Conservation (phyloP, 306 rosid species). For the Abrus precatorius region DNA sequence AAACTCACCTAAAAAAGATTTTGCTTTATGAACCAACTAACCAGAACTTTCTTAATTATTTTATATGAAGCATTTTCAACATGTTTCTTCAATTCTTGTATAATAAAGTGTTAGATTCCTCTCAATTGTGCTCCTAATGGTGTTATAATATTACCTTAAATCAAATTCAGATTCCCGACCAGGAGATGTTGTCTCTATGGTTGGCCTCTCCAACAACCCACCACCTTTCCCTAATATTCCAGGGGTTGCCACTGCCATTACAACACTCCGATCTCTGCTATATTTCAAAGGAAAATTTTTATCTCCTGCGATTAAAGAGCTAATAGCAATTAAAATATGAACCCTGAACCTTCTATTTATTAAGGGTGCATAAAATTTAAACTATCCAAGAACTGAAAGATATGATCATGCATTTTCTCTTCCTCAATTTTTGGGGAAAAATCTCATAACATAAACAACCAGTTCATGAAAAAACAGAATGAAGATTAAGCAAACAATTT, state of each 20-base stretch:
- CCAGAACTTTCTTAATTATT: neutral
- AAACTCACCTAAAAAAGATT: neutral
- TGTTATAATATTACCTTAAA: conserved; percentile 53
- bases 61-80: conserved; percentile 8
- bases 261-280: conserved; percentile 60
- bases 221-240: conserved; percentile 71
- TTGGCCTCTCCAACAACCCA: conserved; percentile 86
- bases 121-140: conserved; percentile 4
- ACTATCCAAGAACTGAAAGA: neutral
- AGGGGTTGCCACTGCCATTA: conserved; percentile 58
- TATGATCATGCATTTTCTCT: neutral
- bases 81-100: neutral
- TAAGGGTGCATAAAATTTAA: neutral
- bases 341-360: neutral
- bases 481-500: conserved; percentile 16
- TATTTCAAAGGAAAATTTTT: conserved; percentile 50
- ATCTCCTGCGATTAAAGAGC: conserved; percentile 61
- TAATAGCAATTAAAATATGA: conserved; percentile 31
- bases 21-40: neutral
- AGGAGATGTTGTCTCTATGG: conserved; percentile 81
- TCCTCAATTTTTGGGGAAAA: neutral
- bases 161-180: conserved; percentile 89
- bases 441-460: neutral
- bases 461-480: neutral
- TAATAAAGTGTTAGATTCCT: neutral